phyloP scores from a whole-genome alignment of 352 stramenopile genomes.

The Pythium sukuiense region DNA sequence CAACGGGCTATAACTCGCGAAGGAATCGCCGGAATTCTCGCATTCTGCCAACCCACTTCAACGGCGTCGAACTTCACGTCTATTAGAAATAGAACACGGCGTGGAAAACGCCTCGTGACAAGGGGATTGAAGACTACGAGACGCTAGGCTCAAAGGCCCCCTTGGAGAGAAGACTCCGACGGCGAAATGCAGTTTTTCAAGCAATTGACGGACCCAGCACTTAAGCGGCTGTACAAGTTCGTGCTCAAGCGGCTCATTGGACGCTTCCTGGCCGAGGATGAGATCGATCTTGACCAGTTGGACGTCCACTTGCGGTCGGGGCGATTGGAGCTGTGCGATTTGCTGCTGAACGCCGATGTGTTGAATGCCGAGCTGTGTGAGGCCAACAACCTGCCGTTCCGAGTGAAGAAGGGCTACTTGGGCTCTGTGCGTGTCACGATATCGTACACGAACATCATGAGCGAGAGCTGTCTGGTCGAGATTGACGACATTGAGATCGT shows the following conservation, averaged over 20 bases:
- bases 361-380: constrained; percentile 81
- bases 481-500: constrained; percentile 89
- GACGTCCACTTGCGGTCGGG: constrained; percentile 83
- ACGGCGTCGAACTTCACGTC: neutral
- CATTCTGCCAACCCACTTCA: neutral
- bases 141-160: neutral
- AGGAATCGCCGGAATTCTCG: neutral
- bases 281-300: constrained; percentile 85
- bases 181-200: constrained; percentile 81
- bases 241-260: constrained; percentile 89
- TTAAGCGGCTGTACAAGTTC: constrained; percentile 92
- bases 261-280: constrained; percentile 78
- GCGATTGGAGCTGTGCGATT: constrained; percentile 76
- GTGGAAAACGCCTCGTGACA: neutral
- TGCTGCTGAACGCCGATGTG: constrained; percentile 76
- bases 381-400: constrained; percentile 68
- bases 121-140: neutral
- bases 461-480: constrained; percentile 84
- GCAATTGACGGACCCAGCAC: constrained; percentile 83
- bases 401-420: constrained; percentile 85
- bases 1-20: neutral
- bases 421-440: constrained; percentile 83
- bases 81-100: constrained; percentile 2
- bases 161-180: neutral
- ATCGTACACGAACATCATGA: constrained; percentile 88